phyloP scores from a whole-genome alignment of 2,329 filamentous ascomycete species.

The Periconia sp. region DNA sequence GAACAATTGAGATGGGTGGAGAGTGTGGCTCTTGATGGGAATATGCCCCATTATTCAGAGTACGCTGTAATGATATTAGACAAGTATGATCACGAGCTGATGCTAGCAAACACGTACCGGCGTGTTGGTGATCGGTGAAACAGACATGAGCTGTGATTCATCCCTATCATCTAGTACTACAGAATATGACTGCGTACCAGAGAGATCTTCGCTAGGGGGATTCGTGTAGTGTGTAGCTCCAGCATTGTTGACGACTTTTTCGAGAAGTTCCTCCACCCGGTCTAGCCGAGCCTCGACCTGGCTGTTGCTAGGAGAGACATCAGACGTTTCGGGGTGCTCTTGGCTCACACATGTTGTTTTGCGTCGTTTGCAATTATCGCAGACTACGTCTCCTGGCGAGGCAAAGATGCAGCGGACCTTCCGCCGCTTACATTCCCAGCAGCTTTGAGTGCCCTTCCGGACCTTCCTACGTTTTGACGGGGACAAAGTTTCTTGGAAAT shows the following conservation, averaged over 20 bases:
- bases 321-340: slow-evolving; percentile 21
- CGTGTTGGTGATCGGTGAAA: too few relatives aligned
- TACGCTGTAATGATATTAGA: too few relatives aligned
- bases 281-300: slow-evolving; percentile 12
- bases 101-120: too few relatives aligned
- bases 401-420: slow-evolving; percentile 31
- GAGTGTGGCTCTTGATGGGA: too few relatives aligned
- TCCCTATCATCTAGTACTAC: too few relatives aligned
- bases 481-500: too few relatives aligned
- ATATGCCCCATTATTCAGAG: not conserved
- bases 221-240: not conserved
- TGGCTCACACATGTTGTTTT: slow-evolving; percentile 28
- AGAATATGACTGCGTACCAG: not conserved
- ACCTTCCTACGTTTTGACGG: too few relatives aligned
- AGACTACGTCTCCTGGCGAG: slow-evolving; percentile 9
- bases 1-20: too few relatives aligned
- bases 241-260: too few relatives aligned
- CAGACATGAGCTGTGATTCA: too few relatives aligned
- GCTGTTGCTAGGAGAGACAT: not conserved
- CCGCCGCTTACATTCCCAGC: slow-evolving; percentile 45
- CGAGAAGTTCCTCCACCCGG: slow-evolving; percentile 10
- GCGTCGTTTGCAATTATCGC: slow-evolving; percentile 21
- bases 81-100: too few relatives aligned
- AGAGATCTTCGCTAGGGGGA: not conserved
- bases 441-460: slow-evolving; percentile 47